phyloP scores from a whole-genome alignment of 2,329 filamentous ascomycete species.

The Pseudogymnoascus sp. region DNA sequence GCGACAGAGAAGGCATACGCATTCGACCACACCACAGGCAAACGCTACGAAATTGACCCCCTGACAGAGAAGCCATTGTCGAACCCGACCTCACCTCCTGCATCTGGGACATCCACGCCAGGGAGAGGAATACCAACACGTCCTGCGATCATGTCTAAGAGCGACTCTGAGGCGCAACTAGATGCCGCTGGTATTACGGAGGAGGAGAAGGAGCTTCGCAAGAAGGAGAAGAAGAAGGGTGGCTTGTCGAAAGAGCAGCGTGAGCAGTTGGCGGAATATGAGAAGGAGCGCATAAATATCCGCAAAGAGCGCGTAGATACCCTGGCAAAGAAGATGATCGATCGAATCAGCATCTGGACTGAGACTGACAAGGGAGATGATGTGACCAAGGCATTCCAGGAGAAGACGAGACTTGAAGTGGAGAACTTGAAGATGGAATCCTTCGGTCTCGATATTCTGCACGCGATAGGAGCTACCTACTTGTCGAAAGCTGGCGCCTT shows the following conservation, averaged over 20 bases:
- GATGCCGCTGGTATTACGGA: conserved; percentile 56
- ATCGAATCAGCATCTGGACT: conserved; percentile 89
- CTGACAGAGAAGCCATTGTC: conserved; percentile 21
- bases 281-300: conserved; percentile 72
- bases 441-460: conserved; percentile 90
- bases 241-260: conserved; percentile 84
- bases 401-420: conserved; percentile 88
- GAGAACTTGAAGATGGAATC: conserved; percentile 99
- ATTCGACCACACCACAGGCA: neutral
- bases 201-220: conserved; percentile 67
- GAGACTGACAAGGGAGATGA: conserved; percentile 86
- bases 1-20: conserved; percentile 9
- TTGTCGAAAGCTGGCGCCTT: conserved; percentile 77
- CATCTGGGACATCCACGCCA: conserved; percentile 36
- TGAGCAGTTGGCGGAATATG: conserved; percentile 81
- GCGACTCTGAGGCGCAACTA: conserved; percentile 65
- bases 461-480: conserved; percentile 90
- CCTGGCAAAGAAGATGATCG: conserved; percentile 73
- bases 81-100: conserved; percentile 22
- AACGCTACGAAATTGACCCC: conserved; percentile 9
- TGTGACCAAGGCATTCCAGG: conserved; percentile 81
- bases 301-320: conserved; percentile 85
- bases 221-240: conserved; percentile 83
- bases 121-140: conserved; percentile 57
- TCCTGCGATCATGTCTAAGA: conserved; percentile 79